phyloP scores from a whole-genome alignment of 352 stramenopile genomes.

The Phytophthora sp. region DNA sequence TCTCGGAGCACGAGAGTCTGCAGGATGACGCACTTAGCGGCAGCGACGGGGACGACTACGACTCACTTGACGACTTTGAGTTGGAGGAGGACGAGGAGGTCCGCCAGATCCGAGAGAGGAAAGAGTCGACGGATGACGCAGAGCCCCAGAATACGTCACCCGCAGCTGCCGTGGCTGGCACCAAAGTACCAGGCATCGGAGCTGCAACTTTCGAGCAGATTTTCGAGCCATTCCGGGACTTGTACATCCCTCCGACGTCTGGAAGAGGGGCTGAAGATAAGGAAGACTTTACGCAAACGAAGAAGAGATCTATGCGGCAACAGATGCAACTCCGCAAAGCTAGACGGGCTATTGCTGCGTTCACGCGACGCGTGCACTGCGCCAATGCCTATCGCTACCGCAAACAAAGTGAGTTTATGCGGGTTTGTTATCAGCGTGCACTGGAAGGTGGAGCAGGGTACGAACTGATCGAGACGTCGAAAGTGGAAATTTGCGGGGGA shows the following conservation, averaged over 20 bases:
- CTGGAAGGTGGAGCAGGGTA: slow-evolving; percentile 49
- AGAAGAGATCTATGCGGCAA: slow-evolving; percentile 14
- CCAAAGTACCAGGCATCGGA: slow-evolving; percentile 19
- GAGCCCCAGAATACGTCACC: slow-evolving; percentile 13
- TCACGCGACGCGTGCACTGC: slow-evolving; percentile 45
- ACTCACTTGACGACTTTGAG: slow-evolving; percentile 38
- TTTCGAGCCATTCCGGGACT: slow-evolving; percentile 61
- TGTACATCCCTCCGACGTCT: slow-evolving; percentile 41
- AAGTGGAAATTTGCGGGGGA: slow-evolving; percentile 12
- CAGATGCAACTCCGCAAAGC: slow-evolving; percentile 34
- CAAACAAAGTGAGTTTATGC: slow-evolving; percentile 72
- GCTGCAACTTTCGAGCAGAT: slow-evolving; percentile 53
- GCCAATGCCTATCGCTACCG: slow-evolving; percentile 58
- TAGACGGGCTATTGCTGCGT: slow-evolving; percentile 40
- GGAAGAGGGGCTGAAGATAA: neutral
- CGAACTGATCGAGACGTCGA: slow-evolving; percentile 20
- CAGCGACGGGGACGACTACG: slow-evolving; percentile 42
- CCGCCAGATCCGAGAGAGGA: slow-evolving; percentile 21
- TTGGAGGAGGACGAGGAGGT: slow-evolving; percentile 35
- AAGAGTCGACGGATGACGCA: slow-evolving; percentile 16
- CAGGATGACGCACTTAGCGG: slow-evolving; percentile 37
- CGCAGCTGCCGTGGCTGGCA: neutral
- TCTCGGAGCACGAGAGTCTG: slow-evolving; percentile 38
- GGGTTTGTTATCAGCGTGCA: slow-evolving; percentile 62
- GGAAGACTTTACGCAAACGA: neutral